Conservation (phyloP, 2,329 filamentous ascomycete species). For the Penicillium sp. region DNA sequence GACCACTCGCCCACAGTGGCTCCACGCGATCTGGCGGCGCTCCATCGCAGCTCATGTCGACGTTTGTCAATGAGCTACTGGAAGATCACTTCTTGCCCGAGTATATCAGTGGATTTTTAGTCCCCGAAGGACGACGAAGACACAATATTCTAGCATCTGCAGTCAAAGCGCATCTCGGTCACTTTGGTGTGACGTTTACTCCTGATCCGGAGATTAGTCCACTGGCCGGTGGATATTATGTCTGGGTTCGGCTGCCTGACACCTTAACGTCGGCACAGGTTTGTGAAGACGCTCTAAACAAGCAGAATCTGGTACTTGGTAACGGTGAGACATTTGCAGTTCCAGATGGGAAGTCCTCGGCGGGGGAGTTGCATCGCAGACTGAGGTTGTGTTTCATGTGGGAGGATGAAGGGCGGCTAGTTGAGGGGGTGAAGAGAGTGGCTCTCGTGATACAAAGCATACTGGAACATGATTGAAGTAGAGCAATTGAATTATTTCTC, state of each 20-base stretch:
- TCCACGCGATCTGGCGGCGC: slow-evolving; percentile 55
- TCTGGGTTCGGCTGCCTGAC: slow-evolving; percentile 16
- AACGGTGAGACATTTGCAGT: slow-evolving; percentile 42
- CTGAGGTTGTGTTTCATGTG: slow-evolving; percentile 21
- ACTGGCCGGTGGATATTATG: slow-evolving; percentile 15
- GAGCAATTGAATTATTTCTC: neutral
- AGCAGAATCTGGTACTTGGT: slow-evolving; percentile 10
- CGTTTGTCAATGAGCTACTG: slow-evolving; percentile 56
- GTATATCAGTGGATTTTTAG: slow-evolving; percentile 53
- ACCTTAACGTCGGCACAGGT: slow-evolving; percentile 8
- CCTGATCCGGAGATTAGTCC: slow-evolving; percentile 4
- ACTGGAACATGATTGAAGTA: neutral
- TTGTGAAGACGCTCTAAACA: slow-evolving; percentile 3
- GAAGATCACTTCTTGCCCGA: slow-evolving; percentile 51
- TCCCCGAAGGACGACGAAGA: slow-evolving; percentile 13
- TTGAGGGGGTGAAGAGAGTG: slow-evolving; percentile 13
- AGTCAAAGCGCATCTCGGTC: slow-evolving; percentile 10
- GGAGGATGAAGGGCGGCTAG: slow-evolving; percentile 15
- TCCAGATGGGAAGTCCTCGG: slow-evolving; percentile 51
- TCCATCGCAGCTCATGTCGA: slow-evolving; percentile 58
- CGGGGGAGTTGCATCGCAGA: slow-evolving; percentile 8
- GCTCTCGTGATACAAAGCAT: slow-evolving; percentile 1
- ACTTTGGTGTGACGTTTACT: slow-evolving; percentile 14
- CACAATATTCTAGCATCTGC: slow-evolving; percentile 5
- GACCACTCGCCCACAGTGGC: slow-evolving; percentile 12